Base-by-base conservation (phyloP, 805 yeast species). In the Myxozyma neotropica region DNA sequence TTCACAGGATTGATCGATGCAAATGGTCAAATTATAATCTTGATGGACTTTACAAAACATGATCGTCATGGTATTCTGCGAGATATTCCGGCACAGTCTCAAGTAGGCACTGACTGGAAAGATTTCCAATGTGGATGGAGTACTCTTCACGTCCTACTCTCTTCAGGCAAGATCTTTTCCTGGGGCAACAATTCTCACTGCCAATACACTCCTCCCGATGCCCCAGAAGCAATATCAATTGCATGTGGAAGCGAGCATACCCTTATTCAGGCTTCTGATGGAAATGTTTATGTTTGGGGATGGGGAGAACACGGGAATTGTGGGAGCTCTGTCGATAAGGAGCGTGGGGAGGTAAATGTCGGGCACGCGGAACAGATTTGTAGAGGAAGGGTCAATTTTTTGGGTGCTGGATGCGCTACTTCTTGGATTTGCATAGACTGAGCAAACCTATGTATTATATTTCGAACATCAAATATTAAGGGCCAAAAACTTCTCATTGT, bases 231-330 rank as follows among this genome's bases (percentile, higher is more conserved):
- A 60, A 70, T 33, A 50, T 59, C 24, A 36, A 75, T 77, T 54
- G 76, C 78, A 0, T 79, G 83, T 4, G 99, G 99, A 0, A 89
- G 96, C 71, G 98, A 93, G 70, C 99, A 93, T 72, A 95, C 94
- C 0, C 67, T 91, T 17, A 67, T 67, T 12, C 46, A 82, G 10
- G 39, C 40, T 4, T 29, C 69, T 72, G 5, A 53, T 0, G 64
- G 70, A 15, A 66, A 72, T 40, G 85, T 91, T 0, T 75, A 69
- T 55, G 80, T 92, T 1, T 94, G 98, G 98, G 99, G 99, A 0
- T 93, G 99, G 99, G 97, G 97, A 13, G 98, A 94, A 69, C 99
- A 93, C 72, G 99, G 99, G 0, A 93, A 93, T 70, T 93, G 98
- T 74, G 96, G 96, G 1, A 64, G 65, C 1, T 12, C 10, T 12